phyloP scores from a whole-genome alignment of 345 rosid species.

The Rhodomyrtus tomentosa region DNA sequence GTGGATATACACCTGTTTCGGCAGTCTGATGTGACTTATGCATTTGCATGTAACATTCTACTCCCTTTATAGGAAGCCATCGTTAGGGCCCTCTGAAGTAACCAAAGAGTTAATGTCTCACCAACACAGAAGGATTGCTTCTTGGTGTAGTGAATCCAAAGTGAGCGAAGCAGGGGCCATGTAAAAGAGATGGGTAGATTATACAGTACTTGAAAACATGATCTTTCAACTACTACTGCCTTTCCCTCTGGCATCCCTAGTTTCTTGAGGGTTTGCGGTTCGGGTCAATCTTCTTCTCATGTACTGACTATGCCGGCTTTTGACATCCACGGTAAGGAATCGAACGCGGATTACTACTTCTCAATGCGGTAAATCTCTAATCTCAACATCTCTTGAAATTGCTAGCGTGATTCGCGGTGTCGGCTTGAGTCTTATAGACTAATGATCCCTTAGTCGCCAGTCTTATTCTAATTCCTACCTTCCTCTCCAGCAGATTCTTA shows the following conservation, averaged over 20 bases:
- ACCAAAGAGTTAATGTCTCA: background rate
- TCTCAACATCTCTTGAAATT: too few relatives aligned
- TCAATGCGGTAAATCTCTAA: too few relatives aligned
- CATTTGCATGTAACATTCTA: background rate
- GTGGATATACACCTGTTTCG: background rate
- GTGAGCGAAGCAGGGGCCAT: background rate
- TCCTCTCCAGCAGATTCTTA: background rate
- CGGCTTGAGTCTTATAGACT: background rate
- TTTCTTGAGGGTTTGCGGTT: background rate
- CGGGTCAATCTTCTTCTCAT: background rate
- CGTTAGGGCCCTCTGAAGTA: background rate
- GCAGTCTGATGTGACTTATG: background rate
- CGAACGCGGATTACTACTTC: background rate
- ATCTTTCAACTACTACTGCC: background rate
- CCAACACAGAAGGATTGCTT: background rate
- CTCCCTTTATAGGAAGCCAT: background rate
- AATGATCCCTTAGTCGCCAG: background rate
- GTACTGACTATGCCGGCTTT: background rate
- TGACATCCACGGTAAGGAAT: background rate
- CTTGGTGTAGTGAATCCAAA: background rate
- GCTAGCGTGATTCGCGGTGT: too few relatives aligned
- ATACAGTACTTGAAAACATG: background rate
- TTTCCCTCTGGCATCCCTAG: background rate
- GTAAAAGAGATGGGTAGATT: background rate
- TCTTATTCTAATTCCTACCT: slow-evolving; percentile 8